These are phyloP conservation scores for Takashimella tepidaria DNA, from an alignment of 1,284 basidiomycete species.

Conservation along the genomic window DNA sequence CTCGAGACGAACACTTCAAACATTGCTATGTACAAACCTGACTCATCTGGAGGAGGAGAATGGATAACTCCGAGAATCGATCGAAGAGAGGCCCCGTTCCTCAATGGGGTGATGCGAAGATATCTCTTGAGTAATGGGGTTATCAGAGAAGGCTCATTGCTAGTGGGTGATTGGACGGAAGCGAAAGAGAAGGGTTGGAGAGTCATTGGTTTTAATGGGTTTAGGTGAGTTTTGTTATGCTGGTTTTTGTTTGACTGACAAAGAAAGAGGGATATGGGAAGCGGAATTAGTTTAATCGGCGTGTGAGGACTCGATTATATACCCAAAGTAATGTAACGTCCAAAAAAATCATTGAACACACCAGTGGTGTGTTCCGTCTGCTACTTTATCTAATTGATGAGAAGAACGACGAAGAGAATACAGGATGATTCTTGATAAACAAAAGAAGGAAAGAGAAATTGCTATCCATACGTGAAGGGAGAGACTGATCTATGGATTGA, in stretches of 20 bases:
- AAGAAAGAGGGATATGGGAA: constrained; percentile 37
- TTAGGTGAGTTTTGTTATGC: constrained; percentile 21
- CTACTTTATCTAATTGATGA: no score
- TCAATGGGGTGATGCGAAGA: constrained; percentile 35
- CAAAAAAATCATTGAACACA: no score
- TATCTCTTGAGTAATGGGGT: constrained; percentile 26
- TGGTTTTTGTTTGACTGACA: neutral
- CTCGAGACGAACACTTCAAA: constrained; percentile 44
- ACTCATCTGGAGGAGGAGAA: neutral
- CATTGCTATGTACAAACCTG: constrained; percentile 29
- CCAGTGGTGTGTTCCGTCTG: no score
- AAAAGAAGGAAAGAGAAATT: no score
- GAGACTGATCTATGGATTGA: no score
- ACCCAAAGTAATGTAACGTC: no score
- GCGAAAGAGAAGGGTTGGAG: constrained; percentile 19
- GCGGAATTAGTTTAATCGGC: constrained; percentile 22
- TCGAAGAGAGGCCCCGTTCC: constrained; percentile 13
- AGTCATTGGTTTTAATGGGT: constrained; percentile 41
- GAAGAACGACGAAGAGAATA: no score
- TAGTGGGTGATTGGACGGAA: constrained; percentile 19
- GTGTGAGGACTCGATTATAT: no score
- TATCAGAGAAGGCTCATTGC: constrained; percentile 26
- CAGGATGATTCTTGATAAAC: no score
- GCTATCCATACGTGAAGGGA: no score
- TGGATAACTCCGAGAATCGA: constrained; percentile 36